Conservation (phyloP, 2,329 filamentous ascomycete species). For the Clarireedia hainanense region DNA sequence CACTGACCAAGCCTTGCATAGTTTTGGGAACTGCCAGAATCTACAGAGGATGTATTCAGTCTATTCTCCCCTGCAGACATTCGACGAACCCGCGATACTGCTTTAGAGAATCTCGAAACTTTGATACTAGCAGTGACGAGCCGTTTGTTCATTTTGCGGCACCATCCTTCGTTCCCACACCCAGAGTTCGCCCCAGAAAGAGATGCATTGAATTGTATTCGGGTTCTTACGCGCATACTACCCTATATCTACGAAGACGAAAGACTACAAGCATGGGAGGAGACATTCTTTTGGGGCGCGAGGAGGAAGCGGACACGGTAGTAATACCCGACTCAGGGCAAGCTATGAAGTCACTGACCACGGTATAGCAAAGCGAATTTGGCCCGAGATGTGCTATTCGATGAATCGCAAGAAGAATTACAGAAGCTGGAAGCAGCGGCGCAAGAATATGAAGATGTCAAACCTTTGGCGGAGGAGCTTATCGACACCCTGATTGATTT, state of each 20-base stretch:
- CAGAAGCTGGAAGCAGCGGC: slow-evolving; percentile 39
- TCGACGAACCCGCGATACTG: slow-evolving; percentile 75
- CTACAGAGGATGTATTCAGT: slow-evolving; percentile 92
- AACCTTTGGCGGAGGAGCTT: slow-evolving; percentile 84
- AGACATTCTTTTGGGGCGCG: slow-evolving; percentile 83
- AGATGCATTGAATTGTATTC: slow-evolving; percentile 91
- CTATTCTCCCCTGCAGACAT: slow-evolving; percentile 87
- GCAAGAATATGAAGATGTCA: slow-evolving; percentile 70
- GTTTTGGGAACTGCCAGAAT: slow-evolving; percentile 98
- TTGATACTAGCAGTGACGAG: slow-evolving; percentile 78
- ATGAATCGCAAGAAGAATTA: slow-evolving; percentile 56
- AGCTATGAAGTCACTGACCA: slow-evolving; percentile 13
- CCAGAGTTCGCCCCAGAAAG: slow-evolving; percentile 72
- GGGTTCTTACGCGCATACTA: slow-evolving; percentile 79
- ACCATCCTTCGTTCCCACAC: slow-evolving; percentile 87
- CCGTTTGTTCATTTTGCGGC: slow-evolving; percentile 71
- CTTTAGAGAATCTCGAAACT: slow-evolving; percentile 83
- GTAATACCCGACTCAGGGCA: neutral
- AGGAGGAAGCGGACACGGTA: slow-evolving; percentile 58
- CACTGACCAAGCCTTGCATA: slow-evolving; percentile 32
- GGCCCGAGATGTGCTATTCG: slow-evolving; percentile 73
- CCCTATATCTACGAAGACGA: slow-evolving; percentile 92
- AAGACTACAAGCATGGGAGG: slow-evolving; percentile 74
- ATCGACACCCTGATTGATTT: slow-evolving; percentile 85
- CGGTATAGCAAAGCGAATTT: slow-evolving; percentile 49